phyloP scores from a whole-genome alignment of 2,329 filamentous ascomycete genomes.

The Allantophomopsis cytisporea region DNA sequence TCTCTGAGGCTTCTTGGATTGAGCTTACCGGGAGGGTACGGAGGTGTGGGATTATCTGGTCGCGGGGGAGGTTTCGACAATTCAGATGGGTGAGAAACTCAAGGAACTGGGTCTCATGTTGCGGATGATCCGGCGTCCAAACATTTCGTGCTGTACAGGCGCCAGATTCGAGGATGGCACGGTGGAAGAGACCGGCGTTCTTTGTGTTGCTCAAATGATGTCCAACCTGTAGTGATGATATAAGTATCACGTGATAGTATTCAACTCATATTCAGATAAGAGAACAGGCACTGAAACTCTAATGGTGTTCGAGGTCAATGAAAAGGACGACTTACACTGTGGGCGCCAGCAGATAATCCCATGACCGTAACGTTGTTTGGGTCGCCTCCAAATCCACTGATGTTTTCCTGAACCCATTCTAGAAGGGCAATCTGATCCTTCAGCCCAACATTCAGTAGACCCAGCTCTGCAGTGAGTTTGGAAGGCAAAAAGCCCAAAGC shows the following conservation, averaged over 20 bases:
- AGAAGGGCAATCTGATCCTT: conserved; percentile 46
- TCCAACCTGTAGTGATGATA: conserved; percentile 33
- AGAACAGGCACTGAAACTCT: too few relatives aligned
- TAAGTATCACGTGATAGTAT: too few relatives aligned
- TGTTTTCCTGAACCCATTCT: conserved; percentile 46
- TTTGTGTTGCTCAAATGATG: conserved; percentile 47
- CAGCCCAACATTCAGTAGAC: conserved; percentile 49
- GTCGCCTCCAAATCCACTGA: conserved; percentile 46
- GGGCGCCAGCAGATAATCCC: conserved; percentile 48
- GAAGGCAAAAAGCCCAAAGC: conserved; percentile 54
- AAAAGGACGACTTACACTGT: conserved; percentile 24
- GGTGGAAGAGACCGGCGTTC: conserved; percentile 28
- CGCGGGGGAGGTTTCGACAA: conserved; percentile 23
- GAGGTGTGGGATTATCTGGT: conserved; percentile 36
- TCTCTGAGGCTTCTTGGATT: conserved; percentile 26
- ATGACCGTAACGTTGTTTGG: conserved; percentile 42
- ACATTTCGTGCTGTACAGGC: conserved; percentile 40
- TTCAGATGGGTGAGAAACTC: conserved; percentile 42
- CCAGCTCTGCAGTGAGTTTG: conserved; percentile 32
- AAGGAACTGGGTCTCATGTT: conserved; percentile 40
- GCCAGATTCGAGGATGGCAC: conserved; percentile 43
- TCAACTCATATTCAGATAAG: too few relatives aligned
- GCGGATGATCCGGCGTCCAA: conserved; percentile 35
- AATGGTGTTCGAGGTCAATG: background rate
- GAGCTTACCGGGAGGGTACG: conserved; percentile 24